Base-by-base conservation (phyloP, 2,329 filamentous ascomycete genomes). In the Trichoderma koningiopsis region DNA sequence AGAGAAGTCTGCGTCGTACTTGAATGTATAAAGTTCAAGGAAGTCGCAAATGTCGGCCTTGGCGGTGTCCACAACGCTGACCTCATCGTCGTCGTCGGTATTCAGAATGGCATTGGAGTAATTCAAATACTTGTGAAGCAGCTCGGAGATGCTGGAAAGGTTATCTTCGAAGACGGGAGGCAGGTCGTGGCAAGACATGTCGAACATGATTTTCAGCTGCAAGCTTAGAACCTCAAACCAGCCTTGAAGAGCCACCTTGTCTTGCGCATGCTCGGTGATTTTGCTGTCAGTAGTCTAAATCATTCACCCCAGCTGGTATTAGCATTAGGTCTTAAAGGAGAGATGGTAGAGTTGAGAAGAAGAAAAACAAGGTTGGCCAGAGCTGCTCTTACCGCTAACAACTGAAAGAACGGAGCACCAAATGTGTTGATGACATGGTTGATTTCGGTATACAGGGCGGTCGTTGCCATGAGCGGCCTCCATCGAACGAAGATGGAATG, bases 401-500 rank as follows among this genome's bases (percentile, higher is more conserved):
- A 86, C 68, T 88, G 86, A 68, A 98, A 85, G 79, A 97, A 98
- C 0, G 96, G 91, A 49, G 87, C 83, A 70, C 93, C 92, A 79
- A 99, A 98, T 69, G 90, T 93, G 71, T 84, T 83, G 64, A 99
- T 87, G 68, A 99, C 96, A 83, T 99, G 96, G 80, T 97, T 96
- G 83, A 99, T 96, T 82, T 99, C 96, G 43, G 89, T 92, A 80
- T 94, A 99, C 13, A 99, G 88, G 62, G 92, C 93, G 80, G 99
- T 93, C 55, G 94, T 97, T 71, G 92, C 89, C 83, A 97, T 97
- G 52, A 99, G 86, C 10, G 96, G 96, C 73, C 96, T 88, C 96
- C 96, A 99, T 79, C 96, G 87, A 79, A 92, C 92, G 83, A 98
- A 99, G 75, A 99, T 98, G 60, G 96, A 98, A 82, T 99, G 96